Evolutionary conservation across 2,329 filamentous ascomycete genomes (phyloP), one percentile per base, ranked within the genome.

Genomic region (Fusarium foetens): DNA sequence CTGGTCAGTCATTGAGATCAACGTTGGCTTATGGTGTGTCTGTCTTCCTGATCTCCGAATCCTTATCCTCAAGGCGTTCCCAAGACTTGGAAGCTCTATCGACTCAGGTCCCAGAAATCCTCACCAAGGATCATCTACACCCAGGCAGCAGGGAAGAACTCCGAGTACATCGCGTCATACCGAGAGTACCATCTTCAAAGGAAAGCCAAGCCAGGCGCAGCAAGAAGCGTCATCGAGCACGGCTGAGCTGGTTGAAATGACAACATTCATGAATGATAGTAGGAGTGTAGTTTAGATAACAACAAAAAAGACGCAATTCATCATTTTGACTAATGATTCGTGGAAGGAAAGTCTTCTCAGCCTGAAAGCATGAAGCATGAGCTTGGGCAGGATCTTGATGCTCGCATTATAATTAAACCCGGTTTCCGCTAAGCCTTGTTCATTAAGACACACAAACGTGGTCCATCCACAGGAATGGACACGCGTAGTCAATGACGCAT

Each of bases 201-300:
- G 42, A 12, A n/a, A 31, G 3, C 31, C n/a, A 0, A 13, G 19
- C 19, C 55, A 42, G 19, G 57, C 14, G 0, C 55, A 49, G 2
- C 29, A 31, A 6, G 42, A 41, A 25, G 55, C 36, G 25, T 36
- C 38, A 5, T 63, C 55, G 6, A 63, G 60, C 8, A 63, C 60
- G 7, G 60, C 57, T 29, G 60, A 63, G 21, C 25, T 63, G 12
- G 60, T 63, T 0, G 60, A 63, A 10, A 61, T 63, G 55, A 36
- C 33, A 7, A 61, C 36, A 1, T 63, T 61, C 8, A 35, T 58
- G 19, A 61, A 49, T 35, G 55, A 49, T 49, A 23, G 13, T 16
- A 63, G 36, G 12, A 49, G 43, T 31, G 23, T 9, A 53, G 49
- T 53, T 9, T 53, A 53, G 14, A n/a, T 21, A 8, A 12, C 3